Evolutionary conservation across 2,329 filamentous ascomycete genomes (phyloP), one percentile per base, ranked within the genome.

Genomic region (Aspergillus chevalieri): DNA sequence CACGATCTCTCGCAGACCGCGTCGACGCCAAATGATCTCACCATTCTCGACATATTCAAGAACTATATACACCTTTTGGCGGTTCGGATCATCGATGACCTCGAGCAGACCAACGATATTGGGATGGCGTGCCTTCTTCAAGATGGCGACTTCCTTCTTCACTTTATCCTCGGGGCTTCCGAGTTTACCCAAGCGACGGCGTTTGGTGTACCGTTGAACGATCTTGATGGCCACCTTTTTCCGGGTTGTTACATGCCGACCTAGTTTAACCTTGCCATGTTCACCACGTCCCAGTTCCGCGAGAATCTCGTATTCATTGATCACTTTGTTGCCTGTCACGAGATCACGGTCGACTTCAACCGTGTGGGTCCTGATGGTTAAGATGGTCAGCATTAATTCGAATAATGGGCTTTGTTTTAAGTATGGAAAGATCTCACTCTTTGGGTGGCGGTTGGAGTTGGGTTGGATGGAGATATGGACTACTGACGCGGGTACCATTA

Each of bases 41-140:
- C 93, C 92, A 38, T 92, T 80, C 66, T 96, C 89, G 49, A 96
- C 91, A 69, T 92, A 92, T 69, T 98, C 93, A 41, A 98, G 79
- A 17, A 97, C 89, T 73, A 98, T 92, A 73, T 98, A 98, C 54
- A 98, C 95, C 73, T 98, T 98, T 74, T 94, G 93, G 51, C 90
- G 83, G 62, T 90, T 89, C 1, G 92, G 92, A 66, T 98, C 93
- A 66, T 98, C 93, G 61, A 98, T 97, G 62, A 98, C 91, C 72
- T 98, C 93, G 55, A 97, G 80, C 36, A 98, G 77, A 60, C 89
- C 91, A 54, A 98, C 93, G 38, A 98, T 89, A 64, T 98, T 96
- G n/a, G 89, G 86, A 68, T 98, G 93, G 26, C 92, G 85, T 47
- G 95, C 95, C 75, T 98, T 98, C 71, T 98, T 98, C 61, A 98